Percentiles rank a stretch among this genome's conserved stretches.
phyloP scores from a whole-genome alignment of 768 basidiomycete species.

The Termitomyces sp. region DNA sequence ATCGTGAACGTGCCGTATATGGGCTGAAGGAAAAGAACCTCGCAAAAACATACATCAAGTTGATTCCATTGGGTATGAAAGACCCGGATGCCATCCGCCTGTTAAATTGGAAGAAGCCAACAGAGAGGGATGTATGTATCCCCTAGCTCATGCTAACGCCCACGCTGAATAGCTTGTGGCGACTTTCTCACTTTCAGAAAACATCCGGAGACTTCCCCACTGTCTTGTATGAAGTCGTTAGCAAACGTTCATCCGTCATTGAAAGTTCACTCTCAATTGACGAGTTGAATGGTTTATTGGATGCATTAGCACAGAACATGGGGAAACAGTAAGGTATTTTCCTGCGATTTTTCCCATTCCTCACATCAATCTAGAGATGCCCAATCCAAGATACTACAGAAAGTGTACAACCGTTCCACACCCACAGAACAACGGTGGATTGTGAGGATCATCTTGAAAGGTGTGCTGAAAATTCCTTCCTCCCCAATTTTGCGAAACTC shows the following conservation, averaged over 20 bases:
- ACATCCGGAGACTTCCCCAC: constrained; percentile 85
- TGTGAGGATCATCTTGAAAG: constrained; percentile 93
- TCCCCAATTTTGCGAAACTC: background rate
- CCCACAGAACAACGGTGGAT: constrained; percentile 94
- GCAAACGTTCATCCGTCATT: constrained; percentile 77
- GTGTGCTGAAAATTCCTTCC: constrained; percentile 33
- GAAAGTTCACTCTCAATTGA: constrained; percentile 78
- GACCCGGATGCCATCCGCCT: constrained; percentile 82
- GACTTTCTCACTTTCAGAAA: constrained; percentile 39
- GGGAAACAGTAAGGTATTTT: constrained; percentile 64
- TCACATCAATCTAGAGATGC: constrained; percentile 51
- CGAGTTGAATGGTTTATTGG: constrained; percentile 78
- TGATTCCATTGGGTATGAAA: constrained; percentile 78
- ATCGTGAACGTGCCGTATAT: constrained; percentile 89
- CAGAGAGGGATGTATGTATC: constrained; percentile 53
- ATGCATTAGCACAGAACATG: constrained; percentile 68
- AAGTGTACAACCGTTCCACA: constrained; percentile 76
- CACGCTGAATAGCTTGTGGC: background rate
- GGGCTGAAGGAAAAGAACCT: constrained; percentile 94
- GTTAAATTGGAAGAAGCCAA: constrained; percentile 88
- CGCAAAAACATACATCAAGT: constrained; percentile 88
- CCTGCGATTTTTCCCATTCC: constrained; percentile 6
- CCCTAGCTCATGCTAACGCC: background rate
- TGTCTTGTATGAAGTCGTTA: constrained; percentile 84
- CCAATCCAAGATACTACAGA: constrained; percentile 73